Conservation (phyloP, 257 asterid genomes). For the Nicotiana attenuata region DNA sequence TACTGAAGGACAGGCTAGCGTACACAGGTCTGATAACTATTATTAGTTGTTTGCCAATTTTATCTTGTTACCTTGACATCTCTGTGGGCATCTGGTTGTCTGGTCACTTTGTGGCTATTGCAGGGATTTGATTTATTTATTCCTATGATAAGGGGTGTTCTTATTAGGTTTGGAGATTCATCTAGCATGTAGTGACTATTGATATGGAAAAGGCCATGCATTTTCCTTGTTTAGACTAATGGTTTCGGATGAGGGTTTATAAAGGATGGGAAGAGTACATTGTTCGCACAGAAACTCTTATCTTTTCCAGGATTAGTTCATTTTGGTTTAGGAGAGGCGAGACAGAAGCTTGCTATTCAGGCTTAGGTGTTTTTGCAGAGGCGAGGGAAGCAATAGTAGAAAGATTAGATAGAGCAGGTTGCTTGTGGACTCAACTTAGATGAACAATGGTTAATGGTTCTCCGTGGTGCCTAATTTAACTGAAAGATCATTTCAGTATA, state of each 20-base stretch:
- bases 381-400: neutral
- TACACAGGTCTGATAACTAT: slow-evolving; percentile 38
- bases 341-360: neutral
- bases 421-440: neutral
- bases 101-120: neutral
- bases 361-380: neutral
- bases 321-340: neutral
- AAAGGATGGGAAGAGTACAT: neutral
- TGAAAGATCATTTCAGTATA: neutral
- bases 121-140: neutral
- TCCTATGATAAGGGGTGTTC: neutral
- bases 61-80: neutral
- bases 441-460: neutral
- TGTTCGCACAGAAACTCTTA: neutral
- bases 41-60: neutral
- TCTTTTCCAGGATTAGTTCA: neutral
- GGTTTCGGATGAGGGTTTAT: neutral
- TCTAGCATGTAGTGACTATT: neutral
- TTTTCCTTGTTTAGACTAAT: neutral
- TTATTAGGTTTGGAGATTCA: neutral
- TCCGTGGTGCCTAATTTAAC: neutral
- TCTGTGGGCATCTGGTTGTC: neutral
- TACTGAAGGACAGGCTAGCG: slow-evolving; percentile 84
- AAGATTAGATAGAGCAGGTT: neutral
- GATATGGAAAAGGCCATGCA: neutral